Percentiles rank a stretch among this genome's conserved stretches.
These are phyloP conservation scores for Aspergillus ustus DNA, from an alignment of 2,329 filamentous ascomycete genomes.

Conservation along the genomic window DNA sequence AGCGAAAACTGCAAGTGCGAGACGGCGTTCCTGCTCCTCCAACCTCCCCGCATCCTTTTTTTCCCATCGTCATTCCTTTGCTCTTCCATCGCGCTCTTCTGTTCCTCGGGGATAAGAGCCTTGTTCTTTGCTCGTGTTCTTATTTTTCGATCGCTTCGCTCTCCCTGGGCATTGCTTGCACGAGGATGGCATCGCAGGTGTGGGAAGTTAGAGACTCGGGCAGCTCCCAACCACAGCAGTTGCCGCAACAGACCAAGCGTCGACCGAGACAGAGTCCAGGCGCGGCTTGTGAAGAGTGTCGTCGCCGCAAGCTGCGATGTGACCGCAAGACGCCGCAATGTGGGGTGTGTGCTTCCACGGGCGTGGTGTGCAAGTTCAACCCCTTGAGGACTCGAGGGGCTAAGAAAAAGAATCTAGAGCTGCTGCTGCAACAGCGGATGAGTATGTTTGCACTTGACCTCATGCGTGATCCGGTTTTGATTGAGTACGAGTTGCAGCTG, in stretches of 20 bases:
- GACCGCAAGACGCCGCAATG: conserved; percentile 15
- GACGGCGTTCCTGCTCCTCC: too few species aligned
- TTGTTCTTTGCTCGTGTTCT: too few species aligned
- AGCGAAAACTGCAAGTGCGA: too few species aligned
- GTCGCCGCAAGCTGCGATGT: conserved; percentile 14
- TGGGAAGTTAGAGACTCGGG: background rate
- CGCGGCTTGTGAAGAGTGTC: conserved; percentile 16
- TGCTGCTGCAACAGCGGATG: background rate
- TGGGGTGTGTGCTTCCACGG: background rate
- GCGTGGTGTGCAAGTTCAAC: conserved; percentile 3
- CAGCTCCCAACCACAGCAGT: background rate
- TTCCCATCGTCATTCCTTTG: too few species aligned
- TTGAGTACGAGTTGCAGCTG: background rate
- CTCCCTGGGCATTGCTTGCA: background rate
- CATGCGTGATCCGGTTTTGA: too few species aligned
- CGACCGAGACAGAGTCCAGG: background rate
- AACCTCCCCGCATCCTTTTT: too few species aligned
- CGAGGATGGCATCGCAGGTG: background rate
- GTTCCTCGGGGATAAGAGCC: too few species aligned
- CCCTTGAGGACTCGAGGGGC: conserved; percentile 2
- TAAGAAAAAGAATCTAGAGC: conserved; percentile 9
- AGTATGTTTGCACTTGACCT: background rate
- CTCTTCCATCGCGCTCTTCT: too few species aligned
- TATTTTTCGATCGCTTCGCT: too few species aligned
- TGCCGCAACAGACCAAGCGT: background rate